Conservation (phyloP, 2,329 filamentous ascomycete species). For the Aureobasidium sp. region DNA sequence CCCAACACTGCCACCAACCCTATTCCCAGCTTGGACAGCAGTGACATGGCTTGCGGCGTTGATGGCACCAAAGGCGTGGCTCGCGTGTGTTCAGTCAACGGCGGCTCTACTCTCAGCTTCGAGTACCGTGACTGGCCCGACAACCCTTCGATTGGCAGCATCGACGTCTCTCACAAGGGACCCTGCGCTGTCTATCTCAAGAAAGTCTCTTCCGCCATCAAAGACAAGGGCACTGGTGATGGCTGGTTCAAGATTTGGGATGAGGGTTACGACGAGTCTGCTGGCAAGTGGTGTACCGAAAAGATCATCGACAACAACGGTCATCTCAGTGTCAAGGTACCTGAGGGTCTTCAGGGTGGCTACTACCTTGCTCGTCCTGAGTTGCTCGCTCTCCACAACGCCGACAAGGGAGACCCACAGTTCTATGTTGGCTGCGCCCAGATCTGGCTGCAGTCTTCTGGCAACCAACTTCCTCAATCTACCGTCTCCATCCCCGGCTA, state of each 20-base stretch:
- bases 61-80: conserved; percentile 37
- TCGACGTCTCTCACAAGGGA: conserved; percentile 58
- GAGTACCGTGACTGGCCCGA: conserved; percentile 59
- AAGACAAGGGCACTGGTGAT: conserved; percentile 47
- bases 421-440: conserved; percentile 69
- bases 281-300: conserved; percentile 62
- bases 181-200: conserved; percentile 71
- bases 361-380: conserved; percentile 68
- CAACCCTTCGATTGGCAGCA: conserved; percentile 45
- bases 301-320: conserved; percentile 59
- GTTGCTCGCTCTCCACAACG: conserved; percentile 61
- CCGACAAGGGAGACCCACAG: conserved; percentile 54
- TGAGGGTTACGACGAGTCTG: conserved; percentile 53
- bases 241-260: conserved; percentile 79
- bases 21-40: conserved; percentile 49
- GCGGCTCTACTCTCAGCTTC: conserved; percentile 56
- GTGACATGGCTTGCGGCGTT: conserved; percentile 62
- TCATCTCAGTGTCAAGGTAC: conserved; percentile 56
- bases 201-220: conserved; percentile 52
- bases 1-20: conserved; percentile 49
- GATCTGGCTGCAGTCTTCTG: conserved; percentile 53
- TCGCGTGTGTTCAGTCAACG: conserved; percentile 40
- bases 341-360: conserved; percentile 54
- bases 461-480: conserved; percentile 37
- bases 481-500: conserved; percentile 62